A percentile compares a stretch with the other conserved stretches of the same genome.
Evolutionary conservation across 208 protist species (phyloP).

Genomic region (Wallacemonas sp.): DNA sequence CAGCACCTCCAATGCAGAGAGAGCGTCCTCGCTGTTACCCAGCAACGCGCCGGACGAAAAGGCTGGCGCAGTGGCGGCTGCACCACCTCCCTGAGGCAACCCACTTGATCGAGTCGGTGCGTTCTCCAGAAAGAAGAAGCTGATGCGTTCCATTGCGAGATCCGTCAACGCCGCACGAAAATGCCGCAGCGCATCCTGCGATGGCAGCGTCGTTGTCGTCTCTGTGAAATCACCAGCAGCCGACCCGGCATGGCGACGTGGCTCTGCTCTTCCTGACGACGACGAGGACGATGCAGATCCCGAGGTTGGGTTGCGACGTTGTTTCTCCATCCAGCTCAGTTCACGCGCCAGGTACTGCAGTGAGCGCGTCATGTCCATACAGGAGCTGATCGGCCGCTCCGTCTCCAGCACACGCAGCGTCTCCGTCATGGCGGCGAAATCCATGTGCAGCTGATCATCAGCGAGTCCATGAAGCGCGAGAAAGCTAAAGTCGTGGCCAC

Average conservation of each 20-base stretch:
- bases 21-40: slow-evolving; percentile 47
- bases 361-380: slow-evolving; percentile 42
- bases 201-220: background rate
- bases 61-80: background rate
- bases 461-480: slow-evolving; percentile 60
- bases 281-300: background rate
- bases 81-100: background rate
- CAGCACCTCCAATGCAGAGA: slow-evolving; percentile 70
- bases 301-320: background rate
- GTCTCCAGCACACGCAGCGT: slow-evolving; percentile 34
- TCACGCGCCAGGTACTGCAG: slow-evolving; percentile 72
- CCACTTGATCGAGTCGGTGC: background rate
- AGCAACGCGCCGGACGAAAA: slow-evolving; percentile 8
- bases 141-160: slow-evolving; percentile 55
- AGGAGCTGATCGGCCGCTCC: slow-evolving; percentile 35
- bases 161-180: slow-evolving; percentile 47
- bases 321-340: slow-evolving; percentile 37
- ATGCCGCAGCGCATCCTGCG: slow-evolving; percentile 14
- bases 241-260: background rate
- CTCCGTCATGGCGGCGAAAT: slow-evolving; percentile 30
- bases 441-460: slow-evolving; percentile 56
- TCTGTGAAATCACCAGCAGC: background rate
- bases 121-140: slow-evolving; percentile 54
- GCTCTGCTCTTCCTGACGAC: background rate
- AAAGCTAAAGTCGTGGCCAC: slow-evolving; percentile 68